phyloP scores from a whole-genome alignment of 1,139 yeast genomes.

The Yamadazyma triangularis region DNA sequence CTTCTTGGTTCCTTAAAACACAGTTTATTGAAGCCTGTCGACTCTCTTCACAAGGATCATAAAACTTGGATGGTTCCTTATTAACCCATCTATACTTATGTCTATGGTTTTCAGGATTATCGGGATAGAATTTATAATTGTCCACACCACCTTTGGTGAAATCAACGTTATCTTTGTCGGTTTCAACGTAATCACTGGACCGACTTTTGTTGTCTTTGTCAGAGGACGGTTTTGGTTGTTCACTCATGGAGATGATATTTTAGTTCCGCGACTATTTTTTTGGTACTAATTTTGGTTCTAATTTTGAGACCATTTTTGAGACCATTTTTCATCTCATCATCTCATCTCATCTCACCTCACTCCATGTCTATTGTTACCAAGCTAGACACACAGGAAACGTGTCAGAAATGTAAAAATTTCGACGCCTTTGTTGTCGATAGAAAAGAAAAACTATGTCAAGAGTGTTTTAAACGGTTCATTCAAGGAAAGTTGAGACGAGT shows the following conservation, averaged over 20 bases:
- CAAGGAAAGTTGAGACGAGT: slow-evolving; percentile 77
- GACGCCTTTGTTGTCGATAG: slow-evolving; percentile 52
- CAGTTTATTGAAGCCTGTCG: slow-evolving; percentile 84
- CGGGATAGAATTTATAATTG: slow-evolving; percentile 75
- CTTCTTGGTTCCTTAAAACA: slow-evolving; percentile 70
- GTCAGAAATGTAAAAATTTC: slow-evolving; percentile 51
- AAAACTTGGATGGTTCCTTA: slow-evolving; percentile 79
- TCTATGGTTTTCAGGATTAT: slow-evolving; percentile 60
- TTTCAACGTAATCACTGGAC: slow-evolving; percentile 26
- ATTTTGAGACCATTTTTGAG: too few relatives aligned
- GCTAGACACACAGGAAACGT: slow-evolving; percentile 7
- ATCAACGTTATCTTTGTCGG: slow-evolving; percentile 47
- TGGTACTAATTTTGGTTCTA: too few relatives aligned
- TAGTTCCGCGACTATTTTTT: too few relatives aligned
- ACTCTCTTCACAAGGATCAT: slow-evolving; percentile 91
- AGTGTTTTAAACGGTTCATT: slow-evolving; percentile 70
- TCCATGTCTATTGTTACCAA: not conserved
- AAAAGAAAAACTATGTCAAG: slow-evolving; percentile 64
- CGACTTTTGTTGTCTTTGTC: not conserved
- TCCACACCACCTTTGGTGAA: slow-evolving; percentile 53
- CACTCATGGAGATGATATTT: too few relatives aligned
- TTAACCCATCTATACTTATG: slow-evolving; percentile 58
- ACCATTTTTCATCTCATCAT: too few relatives aligned
- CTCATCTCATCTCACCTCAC: too few relatives aligned
- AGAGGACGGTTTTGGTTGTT: too few relatives aligned